These are phyloP conservation scores for Apiotrichum sp. DNA, from an alignment of 1,284 basidiomycete genomes.

Conservation along the genomic window DNA sequence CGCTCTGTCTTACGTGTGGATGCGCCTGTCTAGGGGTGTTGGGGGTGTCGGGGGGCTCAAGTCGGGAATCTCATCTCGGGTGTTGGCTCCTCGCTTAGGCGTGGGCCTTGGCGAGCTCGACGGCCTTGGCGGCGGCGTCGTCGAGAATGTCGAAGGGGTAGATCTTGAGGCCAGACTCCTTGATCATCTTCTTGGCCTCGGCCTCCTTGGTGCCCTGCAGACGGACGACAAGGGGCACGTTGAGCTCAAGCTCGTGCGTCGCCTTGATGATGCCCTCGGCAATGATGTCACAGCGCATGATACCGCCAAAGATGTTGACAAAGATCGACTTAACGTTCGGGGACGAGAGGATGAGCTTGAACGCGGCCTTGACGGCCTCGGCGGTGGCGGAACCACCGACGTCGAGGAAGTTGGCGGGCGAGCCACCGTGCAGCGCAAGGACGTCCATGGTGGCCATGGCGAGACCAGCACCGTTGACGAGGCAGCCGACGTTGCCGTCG, in stretches of 20 bases:
- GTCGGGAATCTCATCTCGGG: no score
- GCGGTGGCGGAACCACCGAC: slow-evolving; percentile 98
- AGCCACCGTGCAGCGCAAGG: slow-evolving; percentile 85
- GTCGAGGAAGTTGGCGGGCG: slow-evolving; percentile 94
- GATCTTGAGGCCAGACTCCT: slow-evolving; percentile 85
- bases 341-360: slow-evolving; percentile 86
- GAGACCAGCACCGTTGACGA: slow-evolving; percentile 97
- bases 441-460: slow-evolving; percentile 99
- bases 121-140: slow-evolving; percentile 70
- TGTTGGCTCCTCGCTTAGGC: background rate
- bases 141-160: slow-evolving; percentile 50
- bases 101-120: slow-evolving; percentile 55
- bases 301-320: slow-evolving; percentile 89
- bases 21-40: background rate
- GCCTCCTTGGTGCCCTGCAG: slow-evolving; percentile 95
- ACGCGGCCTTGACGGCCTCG: slow-evolving; percentile 98
- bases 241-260: slow-evolving; percentile 80
- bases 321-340: slow-evolving; percentile 96
- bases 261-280: slow-evolving; percentile 98
- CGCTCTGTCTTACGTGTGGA: background rate
- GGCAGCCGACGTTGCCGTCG: slow-evolving; percentile 93
- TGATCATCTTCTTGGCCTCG: slow-evolving; percentile 93
- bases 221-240: slow-evolving; percentile 84
- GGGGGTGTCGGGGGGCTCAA: background rate
- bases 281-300: slow-evolving; percentile 97